Base-by-base conservation (phyloP, 2,329 filamentous ascomycete species). In the Berkeleyomyces basicola region DNA sequence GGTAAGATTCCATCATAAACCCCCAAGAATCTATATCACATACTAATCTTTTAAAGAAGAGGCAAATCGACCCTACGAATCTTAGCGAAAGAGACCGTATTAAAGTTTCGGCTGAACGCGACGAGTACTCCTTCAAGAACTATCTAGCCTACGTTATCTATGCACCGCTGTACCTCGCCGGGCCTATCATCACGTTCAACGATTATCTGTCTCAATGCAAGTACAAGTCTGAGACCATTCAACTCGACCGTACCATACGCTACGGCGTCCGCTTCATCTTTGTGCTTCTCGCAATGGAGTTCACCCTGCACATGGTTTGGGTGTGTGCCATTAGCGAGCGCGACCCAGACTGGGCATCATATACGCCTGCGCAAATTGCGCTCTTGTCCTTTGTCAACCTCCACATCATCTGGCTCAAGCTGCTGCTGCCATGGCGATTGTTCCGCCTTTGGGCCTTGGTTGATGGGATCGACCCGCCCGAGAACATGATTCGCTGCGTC, bases 401-500 rank as follows among this genome's bases (percentile, higher is more conserved):
- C 10, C 89, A 96, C 75, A 84, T 96, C 71, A 95, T 99, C 72
- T 99, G 95, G 95, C 80, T 99, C 57, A 99, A 99, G 72, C 83
- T 99, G 1, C 83, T 99, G 3, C 83, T 99, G 6, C 93, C 93
- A 0, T 99, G 92, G 91, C 87, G 93, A n/a, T 86, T 97, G 72
- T 97, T 97, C 81, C 88, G 95, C 3, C 83, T 99, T n/a, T 99
- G 93, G 93, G 80, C 89, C 0, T 80, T 99, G 3, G 71, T 91
- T 14, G 93, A 99, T 71, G 89, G 88, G 65, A 83, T 99, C 68
- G 93, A 99, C 70, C 90, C 93, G 0, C 92, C 93, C 0, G 93
- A 99, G 75, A 99, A 99, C 75, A 96, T 99, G 90, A 82, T 96
- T 62, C 88, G 93, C 68, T 99, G 95, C 74, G 90, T 96, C 74